Base-by-base conservation (phyloP, 345 rosid species). In the Populus tremula region DNA sequence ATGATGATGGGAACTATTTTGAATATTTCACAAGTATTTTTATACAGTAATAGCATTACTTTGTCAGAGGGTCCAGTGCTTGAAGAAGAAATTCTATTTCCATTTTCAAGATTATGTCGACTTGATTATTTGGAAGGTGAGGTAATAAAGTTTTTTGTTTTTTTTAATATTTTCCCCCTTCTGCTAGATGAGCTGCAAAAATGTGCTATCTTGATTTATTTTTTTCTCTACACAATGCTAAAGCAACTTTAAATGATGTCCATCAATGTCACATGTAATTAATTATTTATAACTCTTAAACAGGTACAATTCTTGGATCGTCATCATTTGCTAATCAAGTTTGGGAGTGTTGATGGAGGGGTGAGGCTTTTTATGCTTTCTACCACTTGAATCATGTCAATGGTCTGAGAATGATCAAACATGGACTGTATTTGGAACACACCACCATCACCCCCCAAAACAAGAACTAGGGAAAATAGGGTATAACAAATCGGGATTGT, bases 281-380 rank as follows among this genome's bases (percentile, higher is more conserved):
- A 77, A 59, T 76, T 72, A 69, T 56, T 77, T 80, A 3, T 75
- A 79, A 45, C 65, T 64, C 38, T 71, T 83, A 50, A 45, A 18
- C 88, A 93, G 99, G 98, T 90, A 77, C 99, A 96, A 84, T 93
- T 96, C 84, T 87, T 96, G 93, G 99, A 96, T 82, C 92, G 96
- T 50, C 94, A 90, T 63, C 98, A 96, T 84, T 84, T 96, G 85
- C 88, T 96, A 70, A 87, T 96, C 77, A 96, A 93, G 89, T 88
- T 96, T 84, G 98, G 98, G 62, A 91, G 96, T 69, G 92, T 91
- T 78, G 98, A 96, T 83, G 99, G 90, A 82, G 96, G 88, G 90
- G 98, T 96, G 80, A 87, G 98, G 36, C 81, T 49, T 73, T 77
- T 77, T 70, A 80, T 68, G 59, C 67, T 71, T 71, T 69, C 39